Conservation (phyloP, 768 basidiomycete species). For the Mrakia blollopis region DNA sequence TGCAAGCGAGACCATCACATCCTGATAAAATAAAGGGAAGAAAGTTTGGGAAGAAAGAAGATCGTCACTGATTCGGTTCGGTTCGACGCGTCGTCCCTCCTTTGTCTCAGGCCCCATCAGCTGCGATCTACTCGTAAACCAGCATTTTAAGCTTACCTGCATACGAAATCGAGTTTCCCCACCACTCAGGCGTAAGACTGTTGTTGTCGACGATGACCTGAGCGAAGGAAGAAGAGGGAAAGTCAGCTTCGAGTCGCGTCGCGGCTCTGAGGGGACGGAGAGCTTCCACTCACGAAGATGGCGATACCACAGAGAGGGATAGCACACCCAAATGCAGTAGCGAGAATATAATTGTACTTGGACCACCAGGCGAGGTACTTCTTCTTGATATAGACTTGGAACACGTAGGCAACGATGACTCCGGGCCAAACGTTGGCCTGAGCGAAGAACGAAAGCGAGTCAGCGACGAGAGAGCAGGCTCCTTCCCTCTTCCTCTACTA, state of each 20-base stretch:
- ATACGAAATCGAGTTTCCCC: not conserved
- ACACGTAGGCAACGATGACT: constrained; percentile 38
- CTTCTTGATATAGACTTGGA: constrained; percentile 38
- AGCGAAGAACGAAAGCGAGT: too few relatives aligned
- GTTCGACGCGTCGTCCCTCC: too few relatives aligned
- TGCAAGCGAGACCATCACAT: too few relatives aligned
- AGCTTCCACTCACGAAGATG: constrained; percentile 45
- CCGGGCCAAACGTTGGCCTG: constrained; percentile 37
- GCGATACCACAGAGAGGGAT: constrained; percentile 46
- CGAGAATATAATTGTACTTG: constrained; percentile 32
- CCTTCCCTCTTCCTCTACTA: too few relatives aligned
- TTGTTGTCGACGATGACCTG: constrained; percentile 21
- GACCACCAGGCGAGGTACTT: constrained; percentile 41
- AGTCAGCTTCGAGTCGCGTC: not conserved
- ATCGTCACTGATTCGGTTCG: too few relatives aligned
- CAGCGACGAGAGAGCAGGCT: too few relatives aligned
- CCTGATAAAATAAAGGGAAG: too few relatives aligned
- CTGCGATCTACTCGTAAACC: too few relatives aligned
- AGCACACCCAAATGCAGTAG: constrained; percentile 40
- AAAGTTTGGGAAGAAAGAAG: too few relatives aligned
- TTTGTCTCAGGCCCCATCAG: too few relatives aligned
- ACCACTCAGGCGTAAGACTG: constrained; percentile 1
- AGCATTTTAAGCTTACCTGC: too few relatives aligned
- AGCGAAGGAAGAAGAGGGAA: not conserved
- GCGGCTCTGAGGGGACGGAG: not conserved